phyloP scores from a whole-genome alignment of 306 rosid genomes.

The Vigna hirtella region DNA sequence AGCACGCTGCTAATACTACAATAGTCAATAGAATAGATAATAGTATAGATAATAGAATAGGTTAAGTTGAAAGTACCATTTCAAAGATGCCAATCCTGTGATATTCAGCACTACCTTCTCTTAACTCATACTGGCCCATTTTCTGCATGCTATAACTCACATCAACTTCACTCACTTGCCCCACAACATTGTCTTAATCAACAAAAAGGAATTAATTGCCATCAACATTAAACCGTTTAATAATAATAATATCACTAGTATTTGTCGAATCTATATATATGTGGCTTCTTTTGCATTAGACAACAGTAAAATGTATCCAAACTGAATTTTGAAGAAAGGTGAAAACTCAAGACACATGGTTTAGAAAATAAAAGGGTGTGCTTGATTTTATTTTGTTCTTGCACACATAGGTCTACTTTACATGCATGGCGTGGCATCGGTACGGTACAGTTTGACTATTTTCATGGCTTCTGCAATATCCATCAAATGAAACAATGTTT shows the following conservation, averaged over 20 bases:
- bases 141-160: neutral
- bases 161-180: neutral
- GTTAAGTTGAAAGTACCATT: conserved; percentile 22
- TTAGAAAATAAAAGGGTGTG: too few relatives aligned
- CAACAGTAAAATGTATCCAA: too few relatives aligned
- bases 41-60: neutral
- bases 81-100: conserved; percentile 68
- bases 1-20: neutral
- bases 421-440: conserved; percentile 32
- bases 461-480: conserved; percentile 3
- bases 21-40: too few relatives aligned
- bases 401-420: neutral
- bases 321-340: too few relatives aligned
- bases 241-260: too few relatives aligned
- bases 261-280: too few relatives aligned
- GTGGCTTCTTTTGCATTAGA: too few relatives aligned
- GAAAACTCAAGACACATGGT: too few relatives aligned
- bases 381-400: too few relatives aligned
- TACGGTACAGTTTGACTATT: conserved; percentile 52
- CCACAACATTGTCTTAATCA: neutral
- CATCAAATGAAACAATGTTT: conserved; percentile 27
- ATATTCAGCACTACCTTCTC: neutral
- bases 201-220: neutral
- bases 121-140: neutral
- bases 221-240: neutral